These are phyloP conservation scores for Typha latifolia DNA, from an alignment of 176 grass and related monocot species.

Conservation along the genomic window DNA sequence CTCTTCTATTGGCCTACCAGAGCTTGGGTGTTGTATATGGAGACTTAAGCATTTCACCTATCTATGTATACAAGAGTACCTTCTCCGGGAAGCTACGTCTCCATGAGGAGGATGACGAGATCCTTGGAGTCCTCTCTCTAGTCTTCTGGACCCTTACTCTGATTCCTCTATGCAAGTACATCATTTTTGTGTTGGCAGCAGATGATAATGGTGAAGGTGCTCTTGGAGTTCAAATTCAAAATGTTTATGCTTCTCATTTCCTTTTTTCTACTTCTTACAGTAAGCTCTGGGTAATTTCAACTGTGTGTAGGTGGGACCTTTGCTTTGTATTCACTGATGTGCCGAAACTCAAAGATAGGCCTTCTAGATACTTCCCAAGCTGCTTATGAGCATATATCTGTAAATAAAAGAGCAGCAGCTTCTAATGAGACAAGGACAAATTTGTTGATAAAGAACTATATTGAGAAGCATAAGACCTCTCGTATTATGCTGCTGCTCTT, in stretches of 20 bases:
- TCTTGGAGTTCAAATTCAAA: background rate
- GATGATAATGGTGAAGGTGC: conserved; percentile 89
- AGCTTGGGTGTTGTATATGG: conserved; percentile 89
- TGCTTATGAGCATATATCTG: conserved; percentile 26
- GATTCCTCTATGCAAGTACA: conserved; percentile 74
- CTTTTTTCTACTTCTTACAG: background rate
- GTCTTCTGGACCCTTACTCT: conserved; percentile 94
- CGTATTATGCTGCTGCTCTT: conserved; percentile 54
- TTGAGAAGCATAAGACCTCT: conserved; percentile 58
- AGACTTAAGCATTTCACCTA: conserved; percentile 70
- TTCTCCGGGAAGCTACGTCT: conserved; percentile 71
- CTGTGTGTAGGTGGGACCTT: conserved; percentile 67
- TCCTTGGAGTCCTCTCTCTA: conserved; percentile 71
- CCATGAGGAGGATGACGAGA: conserved; percentile 80
- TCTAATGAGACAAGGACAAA: conserved; percentile 37
- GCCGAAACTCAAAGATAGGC: conserved; percentile 64
- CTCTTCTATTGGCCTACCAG: conserved; percentile 74
- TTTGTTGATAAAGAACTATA: conserved; percentile 42
- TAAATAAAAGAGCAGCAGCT: conserved; percentile 24
- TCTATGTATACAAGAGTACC: conserved; percentile 94
- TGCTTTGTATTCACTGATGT: conserved; percentile 81
- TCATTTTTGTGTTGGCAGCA: conserved; percentile 73
- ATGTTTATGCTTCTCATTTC: background rate
- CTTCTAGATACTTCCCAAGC: conserved; percentile 36
- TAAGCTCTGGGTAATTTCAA: background rate